Percentiles rank a stretch among this genome's conserved stretches.
phyloP scores from a whole-genome alignment of 805 yeast genomes.

The Nakazawaea populi region DNA sequence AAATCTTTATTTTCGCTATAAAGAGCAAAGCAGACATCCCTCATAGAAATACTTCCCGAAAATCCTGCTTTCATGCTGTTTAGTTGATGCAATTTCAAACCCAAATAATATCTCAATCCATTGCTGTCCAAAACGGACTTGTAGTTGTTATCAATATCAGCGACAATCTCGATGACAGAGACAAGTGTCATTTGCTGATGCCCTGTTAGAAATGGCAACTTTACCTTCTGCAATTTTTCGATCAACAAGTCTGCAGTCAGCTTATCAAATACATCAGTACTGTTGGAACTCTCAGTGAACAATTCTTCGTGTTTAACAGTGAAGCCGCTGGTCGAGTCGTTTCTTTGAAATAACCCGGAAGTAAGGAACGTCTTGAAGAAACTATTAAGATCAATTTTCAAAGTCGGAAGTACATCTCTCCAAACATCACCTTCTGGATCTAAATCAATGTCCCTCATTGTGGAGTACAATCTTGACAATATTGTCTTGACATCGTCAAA shows the following conservation, averaged over 20 bases:
- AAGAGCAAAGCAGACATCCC: slow-evolving; percentile 85
- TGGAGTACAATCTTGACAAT: slow-evolving; percentile 45
- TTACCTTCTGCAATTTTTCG: slow-evolving; percentile 54
- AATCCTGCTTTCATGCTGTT: slow-evolving; percentile 24
- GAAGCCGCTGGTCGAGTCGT: slow-evolving; percentile 1
- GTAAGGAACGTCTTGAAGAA: neutral
- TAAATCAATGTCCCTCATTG: slow-evolving; percentile 49
- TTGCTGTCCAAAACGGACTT: slow-evolving; percentile 47
- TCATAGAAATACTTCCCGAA: slow-evolving; percentile 46
- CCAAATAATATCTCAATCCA: slow-evolving; percentile 67
- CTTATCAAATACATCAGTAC: slow-evolving; percentile 6
- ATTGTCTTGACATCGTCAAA: slow-evolving; percentile 49
- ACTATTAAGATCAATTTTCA: neutral
- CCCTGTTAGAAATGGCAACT: slow-evolving; percentile 78
- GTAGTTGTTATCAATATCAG: slow-evolving; percentile 42
- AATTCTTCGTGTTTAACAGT: neutral
- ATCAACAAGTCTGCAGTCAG: slow-evolving; percentile 41
- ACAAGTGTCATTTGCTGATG: slow-evolving; percentile 86
- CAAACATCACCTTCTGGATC: slow-evolving; percentile 18
- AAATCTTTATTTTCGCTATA: slow-evolving; percentile 76
- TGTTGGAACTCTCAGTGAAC: neutral
- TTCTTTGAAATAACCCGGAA: neutral
- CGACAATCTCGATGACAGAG: slow-evolving; percentile 60
- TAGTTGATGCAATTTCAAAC: slow-evolving; percentile 58
- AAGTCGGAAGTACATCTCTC: slow-evolving; percentile 16